A percentile compares a stretch with the other conserved stretches of the same genome.
Conservation (phyloP, 164 flowering plant species). For the Protea cynaroides region DNA sequence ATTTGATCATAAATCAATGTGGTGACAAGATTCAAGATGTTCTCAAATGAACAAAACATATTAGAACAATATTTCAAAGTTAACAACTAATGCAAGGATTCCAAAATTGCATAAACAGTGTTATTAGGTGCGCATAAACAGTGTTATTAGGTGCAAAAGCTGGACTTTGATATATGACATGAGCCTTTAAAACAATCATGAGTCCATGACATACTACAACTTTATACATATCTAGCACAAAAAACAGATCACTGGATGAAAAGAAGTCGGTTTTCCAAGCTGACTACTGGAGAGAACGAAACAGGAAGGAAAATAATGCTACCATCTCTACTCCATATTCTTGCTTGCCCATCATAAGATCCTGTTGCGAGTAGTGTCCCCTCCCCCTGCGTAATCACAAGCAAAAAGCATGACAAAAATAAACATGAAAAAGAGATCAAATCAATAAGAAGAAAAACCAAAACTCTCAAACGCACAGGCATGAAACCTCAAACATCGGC, state of each 20-base stretch:
- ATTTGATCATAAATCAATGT: too few species aligned
- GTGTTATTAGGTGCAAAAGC: too few species aligned
- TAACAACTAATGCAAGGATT: too few species aligned
- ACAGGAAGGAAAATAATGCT: conserved; percentile 9
- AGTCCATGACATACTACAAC: not conserved
- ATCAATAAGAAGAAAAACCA: too few species aligned
- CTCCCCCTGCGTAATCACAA: conserved; percentile 52
- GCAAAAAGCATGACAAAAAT: not conserved
- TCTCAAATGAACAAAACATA: too few species aligned
- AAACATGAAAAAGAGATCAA: not conserved
- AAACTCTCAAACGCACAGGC: too few species aligned
- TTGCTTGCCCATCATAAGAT: conserved; percentile 97
- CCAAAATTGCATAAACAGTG: too few species aligned
- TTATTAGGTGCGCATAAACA: too few species aligned
- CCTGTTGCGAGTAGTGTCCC: conserved; percentile 99
- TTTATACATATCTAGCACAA: not conserved
- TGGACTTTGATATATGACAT: not conserved
- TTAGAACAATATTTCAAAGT: too few species aligned
- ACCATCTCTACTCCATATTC: conserved; percentile 95
- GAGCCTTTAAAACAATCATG: not conserved
- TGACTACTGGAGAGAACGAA: not conserved
- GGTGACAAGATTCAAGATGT: too few species aligned
- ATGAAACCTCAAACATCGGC: too few species aligned
- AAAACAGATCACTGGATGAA: not conserved
- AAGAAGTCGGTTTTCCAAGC: not conserved